Evolutionary conservation across 441 rosid genomes (phyloP).

Genomic region (Breynia disticha): DNA sequence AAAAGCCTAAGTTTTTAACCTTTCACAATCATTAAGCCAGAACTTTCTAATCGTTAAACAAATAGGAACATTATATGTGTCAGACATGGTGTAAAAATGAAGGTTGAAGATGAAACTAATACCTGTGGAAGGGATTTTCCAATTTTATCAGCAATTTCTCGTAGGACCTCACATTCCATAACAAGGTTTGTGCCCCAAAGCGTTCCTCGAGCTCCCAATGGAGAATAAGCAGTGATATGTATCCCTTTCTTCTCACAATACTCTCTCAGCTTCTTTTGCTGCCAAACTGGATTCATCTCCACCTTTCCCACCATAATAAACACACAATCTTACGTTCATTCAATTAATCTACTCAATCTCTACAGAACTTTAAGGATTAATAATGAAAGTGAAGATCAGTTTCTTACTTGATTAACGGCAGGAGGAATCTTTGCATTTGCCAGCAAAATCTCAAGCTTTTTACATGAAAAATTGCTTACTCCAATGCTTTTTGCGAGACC

Average conservation of each 20-base stretch:
- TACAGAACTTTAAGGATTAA: not conserved
- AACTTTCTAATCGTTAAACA: too few relatives aligned
- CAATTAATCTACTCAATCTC: too few relatives aligned
- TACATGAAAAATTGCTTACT: slow-evolving; percentile 23
- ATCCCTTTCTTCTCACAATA: slow-evolving; percentile 13
- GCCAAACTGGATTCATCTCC: slow-evolving; percentile 20
- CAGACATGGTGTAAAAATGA: not conserved
- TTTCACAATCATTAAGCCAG: too few relatives aligned
- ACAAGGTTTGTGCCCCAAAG: slow-evolving; percentile 14
- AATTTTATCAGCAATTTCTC: slow-evolving; percentile 10
- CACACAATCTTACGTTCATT: not conserved
- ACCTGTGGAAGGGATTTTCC: slow-evolving; percentile 12
- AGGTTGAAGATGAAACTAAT: not conserved
- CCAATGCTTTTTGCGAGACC: slow-evolving; percentile 18
- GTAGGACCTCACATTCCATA: slow-evolving; percentile 14
- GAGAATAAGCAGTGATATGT: slow-evolving; percentile 12
- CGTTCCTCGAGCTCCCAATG: slow-evolving; percentile 17
- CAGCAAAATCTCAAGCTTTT: slow-evolving; percentile 14
- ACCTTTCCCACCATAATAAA: slow-evolving; percentile 7
- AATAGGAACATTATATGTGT: too few relatives aligned
- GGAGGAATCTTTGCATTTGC: slow-evolving; percentile 21
- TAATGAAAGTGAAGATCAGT: not conserved
- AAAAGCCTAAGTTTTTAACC: too few relatives aligned
- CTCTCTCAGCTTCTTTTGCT: slow-evolving; percentile 15
- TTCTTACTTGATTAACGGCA: slow-evolving; percentile 18